These are phyloP conservation scores for Aspergillus clavatus DNA, from an alignment of 2,329 filamentous ascomycete species.

Conservation along the genomic window DNA sequence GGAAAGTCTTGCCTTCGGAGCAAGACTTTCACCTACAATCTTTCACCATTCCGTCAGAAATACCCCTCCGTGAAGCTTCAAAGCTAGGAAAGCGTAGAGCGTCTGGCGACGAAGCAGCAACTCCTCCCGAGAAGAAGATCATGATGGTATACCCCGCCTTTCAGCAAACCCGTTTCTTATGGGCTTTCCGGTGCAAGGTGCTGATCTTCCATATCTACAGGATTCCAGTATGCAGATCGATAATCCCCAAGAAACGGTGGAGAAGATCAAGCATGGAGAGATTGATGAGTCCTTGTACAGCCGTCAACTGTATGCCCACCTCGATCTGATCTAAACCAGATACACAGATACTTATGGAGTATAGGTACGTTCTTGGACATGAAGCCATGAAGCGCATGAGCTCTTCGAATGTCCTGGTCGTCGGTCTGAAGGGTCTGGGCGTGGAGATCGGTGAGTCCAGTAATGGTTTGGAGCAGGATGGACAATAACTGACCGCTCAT, in stretches of 20 bases:
- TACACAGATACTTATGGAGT: conserved; percentile 1
- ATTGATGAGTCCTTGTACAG: conserved; percentile 66
- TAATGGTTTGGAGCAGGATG: not conserved
- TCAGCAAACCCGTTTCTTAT: not conserved
- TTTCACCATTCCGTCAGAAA: conserved; percentile 42
- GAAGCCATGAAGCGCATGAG: conserved; percentile 98
- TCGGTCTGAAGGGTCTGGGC: conserved; percentile 87
- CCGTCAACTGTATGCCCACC: conserved; percentile 49
- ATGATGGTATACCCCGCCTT: conserved; percentile 41
- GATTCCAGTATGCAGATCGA: conserved; percentile 60
- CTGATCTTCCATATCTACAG: conserved; percentile 25
- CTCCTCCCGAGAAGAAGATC: conserved; percentile 49
- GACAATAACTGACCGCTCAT: conserved; percentile 6
- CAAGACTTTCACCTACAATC: conserved; percentile 37
- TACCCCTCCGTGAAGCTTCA: conserved; percentile 41
- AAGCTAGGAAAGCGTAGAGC: conserved; percentile 52
- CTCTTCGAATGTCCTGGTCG: conserved; percentile 87
- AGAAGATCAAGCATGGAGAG: conserved; percentile 59
- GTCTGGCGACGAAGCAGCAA: conserved; percentile 44
- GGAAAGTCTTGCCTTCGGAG: conserved; percentile 40
- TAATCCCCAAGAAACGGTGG: conserved; percentile 52
- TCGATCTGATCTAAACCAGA: conserved; percentile 5
- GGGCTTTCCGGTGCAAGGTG: not conserved
- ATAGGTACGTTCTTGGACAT: conserved; percentile 64
- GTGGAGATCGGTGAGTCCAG: conserved; percentile 68